Evolutionary conservation across 2,329 filamentous ascomycete species (phyloP).

Genomic region (Fusarium drepaniforme): DNA sequence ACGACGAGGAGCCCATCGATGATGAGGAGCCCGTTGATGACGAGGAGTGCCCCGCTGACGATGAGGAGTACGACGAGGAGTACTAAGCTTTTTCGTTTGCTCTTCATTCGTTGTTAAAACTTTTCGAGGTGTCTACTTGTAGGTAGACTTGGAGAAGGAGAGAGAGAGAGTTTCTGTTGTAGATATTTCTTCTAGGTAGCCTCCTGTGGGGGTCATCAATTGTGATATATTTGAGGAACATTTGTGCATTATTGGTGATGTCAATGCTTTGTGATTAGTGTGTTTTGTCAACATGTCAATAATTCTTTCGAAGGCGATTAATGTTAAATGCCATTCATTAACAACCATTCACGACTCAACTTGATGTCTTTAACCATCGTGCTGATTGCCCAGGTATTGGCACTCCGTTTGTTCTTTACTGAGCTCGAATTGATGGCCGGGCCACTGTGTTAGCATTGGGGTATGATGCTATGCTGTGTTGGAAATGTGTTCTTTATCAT

Average conservation of each 20-base stretch:
- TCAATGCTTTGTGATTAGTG: background rate
- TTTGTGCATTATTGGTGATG: background rate
- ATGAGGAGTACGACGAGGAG: conserved; percentile 20
- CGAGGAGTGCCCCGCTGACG: conserved; percentile 22
- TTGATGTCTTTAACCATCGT: background rate
- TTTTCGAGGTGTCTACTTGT: background rate
- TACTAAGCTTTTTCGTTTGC: conserved; percentile 2
- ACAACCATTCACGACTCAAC: background rate
- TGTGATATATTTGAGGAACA: conserved; percentile 44
- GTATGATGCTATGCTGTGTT: no score
- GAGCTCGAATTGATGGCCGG: no score
- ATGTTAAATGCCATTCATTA: background rate
- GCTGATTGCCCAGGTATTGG: background rate
- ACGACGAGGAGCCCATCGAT: conserved; percentile 12
- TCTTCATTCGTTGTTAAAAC: background rate
- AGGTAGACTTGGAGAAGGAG: background rate
- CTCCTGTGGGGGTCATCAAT: conserved; percentile 44
- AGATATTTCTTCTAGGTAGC: conserved; percentile 44
- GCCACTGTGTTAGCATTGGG: no score
- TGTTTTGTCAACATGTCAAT: background rate
- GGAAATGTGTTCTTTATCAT: no score
- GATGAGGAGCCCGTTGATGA: conserved; percentile 12
- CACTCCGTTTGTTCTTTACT: background rate
- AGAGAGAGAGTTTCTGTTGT: conserved; percentile 37
- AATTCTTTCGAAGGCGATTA: background rate